Evolutionary conservation across 1,139 yeast species (phyloP).

Genomic region (Saccharomyces hybrid): DNA sequence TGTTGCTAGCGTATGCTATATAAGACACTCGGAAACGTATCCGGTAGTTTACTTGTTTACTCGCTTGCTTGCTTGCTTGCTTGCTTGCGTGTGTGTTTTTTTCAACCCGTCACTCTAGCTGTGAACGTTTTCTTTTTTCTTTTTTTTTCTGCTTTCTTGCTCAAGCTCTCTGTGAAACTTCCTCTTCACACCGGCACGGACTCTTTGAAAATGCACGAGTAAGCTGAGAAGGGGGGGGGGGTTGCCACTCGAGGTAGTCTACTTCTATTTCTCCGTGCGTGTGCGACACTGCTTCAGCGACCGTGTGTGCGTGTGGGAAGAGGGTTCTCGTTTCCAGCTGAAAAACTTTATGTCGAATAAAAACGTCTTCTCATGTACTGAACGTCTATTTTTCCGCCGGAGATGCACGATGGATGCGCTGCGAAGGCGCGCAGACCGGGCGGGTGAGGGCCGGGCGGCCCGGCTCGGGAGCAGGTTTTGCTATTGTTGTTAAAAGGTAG

Average conservation of each 20-base stretch:
- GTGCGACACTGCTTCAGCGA: not conserved
- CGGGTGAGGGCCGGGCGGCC: not conserved
- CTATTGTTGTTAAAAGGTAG: not conserved
- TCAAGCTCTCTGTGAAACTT: not conserved
- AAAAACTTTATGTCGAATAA: slow-evolving; percentile 1
- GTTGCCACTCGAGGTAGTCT: too few species aligned
- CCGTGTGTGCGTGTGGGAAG: not conserved
- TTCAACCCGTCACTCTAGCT: not conserved
- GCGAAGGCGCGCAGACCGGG: not conserved
- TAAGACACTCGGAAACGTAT: not conserved
- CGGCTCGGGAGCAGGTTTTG: not conserved
- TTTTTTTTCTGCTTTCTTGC: not conserved
- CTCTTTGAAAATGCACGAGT: not conserved
- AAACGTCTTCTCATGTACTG: slow-evolving; percentile 1
- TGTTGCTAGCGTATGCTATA: not conserved
- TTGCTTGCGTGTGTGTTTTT: not conserved
- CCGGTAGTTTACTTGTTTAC: not conserved
- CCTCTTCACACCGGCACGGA: not conserved
- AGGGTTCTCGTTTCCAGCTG: not conserved
- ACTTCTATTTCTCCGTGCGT: not conserved
- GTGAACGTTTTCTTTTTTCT: not conserved
- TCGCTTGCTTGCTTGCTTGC: not conserved
- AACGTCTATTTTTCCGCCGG: not conserved
- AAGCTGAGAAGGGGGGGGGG: too few species aligned
- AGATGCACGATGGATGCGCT: slow-evolving; percentile 1